These are phyloP conservation scores for Eucalyptus microcorys DNA, from an alignment of 345 rosid genomes.

Conservation along the genomic window DNA sequence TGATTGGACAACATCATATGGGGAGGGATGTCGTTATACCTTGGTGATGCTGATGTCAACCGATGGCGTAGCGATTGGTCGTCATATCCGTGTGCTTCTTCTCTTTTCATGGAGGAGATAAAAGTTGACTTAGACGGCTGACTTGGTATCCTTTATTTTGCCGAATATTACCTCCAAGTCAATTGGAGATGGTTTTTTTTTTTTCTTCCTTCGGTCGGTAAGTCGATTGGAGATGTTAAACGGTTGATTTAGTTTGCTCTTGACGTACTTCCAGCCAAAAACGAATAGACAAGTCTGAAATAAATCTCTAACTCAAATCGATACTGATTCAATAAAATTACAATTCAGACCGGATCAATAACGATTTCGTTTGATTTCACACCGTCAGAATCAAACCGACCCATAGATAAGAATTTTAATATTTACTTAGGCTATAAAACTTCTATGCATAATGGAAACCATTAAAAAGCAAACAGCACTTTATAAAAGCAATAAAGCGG, in stretches of 20 bases:
- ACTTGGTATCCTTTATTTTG: background rate
- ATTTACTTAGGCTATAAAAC: background rate
- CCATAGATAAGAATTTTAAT: background rate
- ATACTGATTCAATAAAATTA: background rate
- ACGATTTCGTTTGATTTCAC: fast-evolving
- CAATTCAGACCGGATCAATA: fast-evolving
- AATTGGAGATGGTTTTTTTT: background rate
- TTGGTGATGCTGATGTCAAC: background rate
- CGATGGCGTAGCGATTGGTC: background rate
- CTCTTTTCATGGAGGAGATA: background rate
- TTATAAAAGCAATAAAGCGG: background rate
- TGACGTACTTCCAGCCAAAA: background rate
- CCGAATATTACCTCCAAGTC: background rate
- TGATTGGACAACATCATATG: background rate
- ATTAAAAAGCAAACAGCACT: background rate
- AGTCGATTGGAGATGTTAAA: background rate
- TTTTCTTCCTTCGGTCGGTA: too few relatives aligned
- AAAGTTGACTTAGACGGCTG: background rate
- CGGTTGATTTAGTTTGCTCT: background rate
- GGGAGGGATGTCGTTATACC: background rate
- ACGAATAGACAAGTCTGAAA: fast-evolving
- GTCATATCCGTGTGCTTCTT: background rate
- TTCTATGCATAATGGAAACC: background rate
- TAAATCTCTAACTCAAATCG: background rate
- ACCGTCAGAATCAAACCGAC: fast-evolving